These are phyloP conservation scores for Pseudogymnoascus sp. DNA, from an alignment of 2,329 filamentous ascomycete genomes.

Conservation along the genomic window DNA sequence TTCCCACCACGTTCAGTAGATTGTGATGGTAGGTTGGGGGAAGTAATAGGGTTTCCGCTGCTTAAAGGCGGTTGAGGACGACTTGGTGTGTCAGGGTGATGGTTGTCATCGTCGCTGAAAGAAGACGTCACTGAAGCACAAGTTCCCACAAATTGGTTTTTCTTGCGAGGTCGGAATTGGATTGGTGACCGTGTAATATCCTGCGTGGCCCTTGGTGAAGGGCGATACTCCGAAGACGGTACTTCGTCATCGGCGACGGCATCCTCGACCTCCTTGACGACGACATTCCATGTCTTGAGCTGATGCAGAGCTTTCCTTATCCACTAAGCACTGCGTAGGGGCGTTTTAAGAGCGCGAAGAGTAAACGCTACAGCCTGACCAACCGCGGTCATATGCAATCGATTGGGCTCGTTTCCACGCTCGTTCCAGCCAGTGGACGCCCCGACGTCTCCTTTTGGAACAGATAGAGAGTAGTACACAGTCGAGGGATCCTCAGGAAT, in stretches of 20 bases:
- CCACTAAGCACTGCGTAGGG: too few species aligned
- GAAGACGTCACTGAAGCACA: too few species aligned
- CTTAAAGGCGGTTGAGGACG: neutral
- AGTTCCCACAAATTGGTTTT: too few species aligned
- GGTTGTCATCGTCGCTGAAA: too few species aligned
- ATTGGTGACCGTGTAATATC: too few species aligned
- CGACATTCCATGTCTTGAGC: too few species aligned
- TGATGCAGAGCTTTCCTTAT: too few species aligned
- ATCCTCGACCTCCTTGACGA: too few species aligned
- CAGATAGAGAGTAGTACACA: constrained; percentile 9
- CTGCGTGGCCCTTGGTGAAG: too few species aligned
- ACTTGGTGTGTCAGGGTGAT: neutral
- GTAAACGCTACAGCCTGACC: neutral
- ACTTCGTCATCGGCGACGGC: too few species aligned
- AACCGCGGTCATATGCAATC: neutral
- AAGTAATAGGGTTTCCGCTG: neutral
- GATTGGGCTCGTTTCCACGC: neutral
- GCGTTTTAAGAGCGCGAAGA: neutral
- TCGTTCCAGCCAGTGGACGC: neutral
- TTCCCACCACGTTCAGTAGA: neutral
- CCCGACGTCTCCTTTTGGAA: constrained; percentile 1
- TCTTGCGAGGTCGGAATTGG: too few species aligned
- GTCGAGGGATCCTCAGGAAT: constrained; percentile 9
- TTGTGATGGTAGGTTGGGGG: neutral
- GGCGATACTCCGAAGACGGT: too few species aligned